Evolutionary conservation across 768 basidiomycete genomes (phyloP), one percentile per base, ranked within the genome.

Genomic region (Asterophora parasitica): DNA sequence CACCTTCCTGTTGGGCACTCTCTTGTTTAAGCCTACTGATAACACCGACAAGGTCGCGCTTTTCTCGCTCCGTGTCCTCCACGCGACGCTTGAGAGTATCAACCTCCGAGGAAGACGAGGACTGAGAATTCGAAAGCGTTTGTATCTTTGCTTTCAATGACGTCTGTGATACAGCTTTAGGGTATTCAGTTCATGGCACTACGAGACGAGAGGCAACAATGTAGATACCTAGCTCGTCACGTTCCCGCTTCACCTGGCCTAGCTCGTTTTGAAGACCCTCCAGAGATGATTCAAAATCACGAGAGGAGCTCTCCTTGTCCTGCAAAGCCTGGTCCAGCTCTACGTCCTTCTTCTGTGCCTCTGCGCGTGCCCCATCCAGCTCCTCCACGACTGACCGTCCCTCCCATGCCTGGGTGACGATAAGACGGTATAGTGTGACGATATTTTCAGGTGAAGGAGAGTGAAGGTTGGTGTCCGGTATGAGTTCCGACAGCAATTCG

Each of bases 281-380:
- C 26, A 82, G 52, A 1, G 78, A 65, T 0, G 57, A 59, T 56
- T 86, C 84, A 9, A 82, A 58, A 27, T 86, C 82, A 42, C 75
- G 76, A 1, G 77, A 65, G 40, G 74, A 65, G 1, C 71, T 77
- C 60, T 92, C 88, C 44, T 76, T 78, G 61, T 92, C 89, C 57
- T 90, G 85, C 30, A 90, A 63, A 5, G 87, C 82, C 65, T 92
- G 89, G 62, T 92, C 90, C 30, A 92, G 70, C 63, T 93, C 90
- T 2, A 92, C 71, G 46, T 91, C 88, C 62, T 84, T 85, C 64
- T 76, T 78, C 56, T 87, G 78, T 8, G 72, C 61, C 39, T 82
- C 81, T 2, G 88, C 88, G 35, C 74, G 80, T 49, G 76, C 66
- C 52, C 84, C 85, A 62, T 92, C 90, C 28, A 87, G 65, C 50